Evolutionary conservation across 139 green algal species (phyloP).

Genomic region (Micractinium sp.): DNA sequence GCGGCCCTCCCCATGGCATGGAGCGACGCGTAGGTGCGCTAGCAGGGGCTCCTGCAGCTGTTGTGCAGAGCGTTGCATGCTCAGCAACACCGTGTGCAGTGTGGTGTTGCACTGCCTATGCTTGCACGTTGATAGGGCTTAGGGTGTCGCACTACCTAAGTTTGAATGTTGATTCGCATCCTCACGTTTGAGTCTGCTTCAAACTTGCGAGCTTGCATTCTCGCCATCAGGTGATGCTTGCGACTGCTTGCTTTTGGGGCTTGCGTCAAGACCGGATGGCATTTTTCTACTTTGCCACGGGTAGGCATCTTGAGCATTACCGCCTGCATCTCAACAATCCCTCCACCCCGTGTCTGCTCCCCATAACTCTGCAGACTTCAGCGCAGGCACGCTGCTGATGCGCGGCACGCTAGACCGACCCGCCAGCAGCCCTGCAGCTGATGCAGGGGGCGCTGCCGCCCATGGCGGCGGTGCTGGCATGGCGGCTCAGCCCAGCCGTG

Average conservation of each 20-base stretch:
- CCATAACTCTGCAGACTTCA: not conserved
- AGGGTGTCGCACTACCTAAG: too few relatives aligned
- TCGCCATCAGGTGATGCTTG: too few relatives aligned
- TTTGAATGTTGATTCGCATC: too few relatives aligned
- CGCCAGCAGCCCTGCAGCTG: not conserved
- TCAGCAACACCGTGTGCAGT: too few relatives aligned
- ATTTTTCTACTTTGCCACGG: too few relatives aligned
- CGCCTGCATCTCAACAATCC: not conserved
- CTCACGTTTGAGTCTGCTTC: too few relatives aligned
- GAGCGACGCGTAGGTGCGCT: not conserved
- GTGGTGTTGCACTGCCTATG: too few relatives aligned
- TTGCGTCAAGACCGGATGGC: too few relatives aligned
- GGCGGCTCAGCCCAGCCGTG: conserved; percentile 10
- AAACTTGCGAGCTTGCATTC: too few relatives aligned
- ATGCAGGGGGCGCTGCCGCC: not conserved
- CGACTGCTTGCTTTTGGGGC: too few relatives aligned
- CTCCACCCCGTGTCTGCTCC: not conserved
- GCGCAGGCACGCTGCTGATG: not conserved
- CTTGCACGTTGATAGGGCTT: too few relatives aligned
- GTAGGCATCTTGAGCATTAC: not conserved
- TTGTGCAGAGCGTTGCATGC: not conserved
- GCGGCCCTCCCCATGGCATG: not conserved
- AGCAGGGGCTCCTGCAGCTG: not conserved
- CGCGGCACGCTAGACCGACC: conserved; percentile 5
- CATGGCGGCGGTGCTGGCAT: not conserved